Evolutionary conservation across 257 asterid genomes (phyloP).

Genomic region (Asclepias syriaca): DNA sequence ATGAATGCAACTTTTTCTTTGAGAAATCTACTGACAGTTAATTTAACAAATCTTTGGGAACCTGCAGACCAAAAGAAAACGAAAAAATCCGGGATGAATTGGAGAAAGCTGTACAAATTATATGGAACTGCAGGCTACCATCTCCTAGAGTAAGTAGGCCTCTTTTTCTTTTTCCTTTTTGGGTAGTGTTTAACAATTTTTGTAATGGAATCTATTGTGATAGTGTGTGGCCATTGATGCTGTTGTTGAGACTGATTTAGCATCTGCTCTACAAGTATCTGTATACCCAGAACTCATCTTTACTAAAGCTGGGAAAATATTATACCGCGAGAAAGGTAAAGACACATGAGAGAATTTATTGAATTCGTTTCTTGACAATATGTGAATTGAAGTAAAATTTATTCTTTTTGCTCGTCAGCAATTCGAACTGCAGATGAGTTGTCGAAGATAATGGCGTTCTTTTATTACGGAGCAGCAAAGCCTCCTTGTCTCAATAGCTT

Average conservation of each 20-base stretch:
- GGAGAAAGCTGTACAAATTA: slow-evolving; percentile 81
- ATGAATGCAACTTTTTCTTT: not conserved
- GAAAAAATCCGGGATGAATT: slow-evolving; percentile 57
- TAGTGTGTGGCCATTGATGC: slow-evolving; percentile 94
- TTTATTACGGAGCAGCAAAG: slow-evolving; percentile 80
- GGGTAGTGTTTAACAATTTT: not conserved
- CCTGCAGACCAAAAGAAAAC: slow-evolving; percentile 75
- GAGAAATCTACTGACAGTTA: not conserved
- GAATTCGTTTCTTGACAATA: not conserved
- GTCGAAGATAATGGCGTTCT: slow-evolving; percentile 91
- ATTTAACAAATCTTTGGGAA: slow-evolving; percentile 6
- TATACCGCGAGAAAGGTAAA: slow-evolving; percentile 83
- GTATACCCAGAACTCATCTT: slow-evolving; percentile 81
- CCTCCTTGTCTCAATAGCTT: slow-evolving; percentile 60
- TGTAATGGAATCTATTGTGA: slow-evolving; percentile 10
- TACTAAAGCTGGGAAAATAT: slow-evolving; percentile 74
- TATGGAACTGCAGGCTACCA: slow-evolving; percentile 92
- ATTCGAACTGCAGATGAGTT: slow-evolving; percentile 75
- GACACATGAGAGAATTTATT: not conserved
- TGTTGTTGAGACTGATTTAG: slow-evolving; percentile 64
- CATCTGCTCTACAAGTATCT: slow-evolving; percentile 63
- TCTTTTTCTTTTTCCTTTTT: slow-evolving; percentile 6
- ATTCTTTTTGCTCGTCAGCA: slow-evolving; percentile 31
- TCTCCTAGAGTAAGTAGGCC: slow-evolving; percentile 70
- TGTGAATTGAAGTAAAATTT: slow-evolving; percentile 4